These are phyloP conservation scores for Mortierella sp. DNA, from an alignment of 371 early-diverging fungal genomes.

Conservation along the genomic window DNA sequence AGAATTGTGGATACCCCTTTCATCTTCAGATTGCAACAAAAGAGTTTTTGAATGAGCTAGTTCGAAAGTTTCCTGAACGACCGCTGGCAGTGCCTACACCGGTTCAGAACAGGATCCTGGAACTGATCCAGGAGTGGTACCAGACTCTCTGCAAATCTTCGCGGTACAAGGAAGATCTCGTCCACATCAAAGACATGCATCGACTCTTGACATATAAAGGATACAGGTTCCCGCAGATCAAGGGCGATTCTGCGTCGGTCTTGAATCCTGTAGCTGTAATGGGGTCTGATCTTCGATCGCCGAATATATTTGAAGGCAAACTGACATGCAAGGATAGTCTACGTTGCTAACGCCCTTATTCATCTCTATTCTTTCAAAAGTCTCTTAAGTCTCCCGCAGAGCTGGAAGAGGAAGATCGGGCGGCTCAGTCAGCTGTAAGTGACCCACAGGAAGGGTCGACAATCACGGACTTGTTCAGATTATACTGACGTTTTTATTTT, in stretches of 20 bases:
- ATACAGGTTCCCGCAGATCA: constrained; percentile 90
- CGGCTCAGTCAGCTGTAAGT: constrained; percentile 87
- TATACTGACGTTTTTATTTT: not conserved
- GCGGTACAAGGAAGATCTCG: constrained; percentile 89
- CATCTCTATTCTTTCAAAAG: no score
- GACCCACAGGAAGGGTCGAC: not conserved
- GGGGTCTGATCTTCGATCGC: no score
- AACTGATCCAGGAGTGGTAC: constrained; percentile 94
- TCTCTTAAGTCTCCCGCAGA: constrained; percentile 88
- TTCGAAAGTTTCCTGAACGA: constrained; percentile 89
- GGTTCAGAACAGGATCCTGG: constrained; percentile 86
- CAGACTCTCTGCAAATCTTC: constrained; percentile 83
- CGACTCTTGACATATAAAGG: constrained; percentile 85
- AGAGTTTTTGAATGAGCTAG: constrained; percentile 95
- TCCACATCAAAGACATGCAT: constrained; percentile 93
- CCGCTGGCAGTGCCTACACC: constrained; percentile 70
- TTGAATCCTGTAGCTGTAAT: constrained; percentile 72
- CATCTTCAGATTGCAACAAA: constrained; percentile 93
- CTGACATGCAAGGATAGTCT: no score
- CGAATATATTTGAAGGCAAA: no score
- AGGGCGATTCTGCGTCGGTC: constrained; percentile 70
- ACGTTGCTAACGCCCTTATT: no score
- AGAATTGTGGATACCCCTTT: constrained; percentile 97
- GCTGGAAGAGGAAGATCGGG: constrained; percentile 92
- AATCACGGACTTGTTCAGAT: no score